phyloP scores from a whole-genome alignment of 2,329 filamentous ascomycete species.

The Phyllosticta capitalensis region DNA sequence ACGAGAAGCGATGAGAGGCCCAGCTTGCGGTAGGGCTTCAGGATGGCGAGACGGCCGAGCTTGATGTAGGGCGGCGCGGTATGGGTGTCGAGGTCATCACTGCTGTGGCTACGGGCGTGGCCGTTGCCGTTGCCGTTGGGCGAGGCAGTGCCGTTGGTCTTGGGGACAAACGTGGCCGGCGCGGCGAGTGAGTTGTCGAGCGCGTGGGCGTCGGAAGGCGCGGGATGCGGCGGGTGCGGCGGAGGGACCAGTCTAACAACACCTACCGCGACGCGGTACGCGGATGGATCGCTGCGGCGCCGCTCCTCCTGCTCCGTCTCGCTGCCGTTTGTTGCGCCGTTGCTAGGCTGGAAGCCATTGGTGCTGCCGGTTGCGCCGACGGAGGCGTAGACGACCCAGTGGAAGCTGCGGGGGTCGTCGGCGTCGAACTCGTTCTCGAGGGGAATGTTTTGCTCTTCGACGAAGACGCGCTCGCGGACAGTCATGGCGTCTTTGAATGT shows the following conservation, averaged over 20 bases:
- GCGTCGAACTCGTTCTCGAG: conserved; percentile 66
- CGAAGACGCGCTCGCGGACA: conserved; percentile 48
- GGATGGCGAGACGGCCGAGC: conserved; percentile 66
- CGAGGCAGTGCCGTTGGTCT: not conserved
- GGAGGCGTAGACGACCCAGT: conserved; percentile 78
- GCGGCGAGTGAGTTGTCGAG: conserved; percentile 15
- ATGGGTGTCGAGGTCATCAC: conserved; percentile 34
- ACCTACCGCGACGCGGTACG: conserved; percentile 51
- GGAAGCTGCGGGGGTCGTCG: conserved; percentile 70
- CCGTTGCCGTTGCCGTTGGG: conserved; percentile 16
- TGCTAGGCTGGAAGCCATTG: conserved; percentile 12
- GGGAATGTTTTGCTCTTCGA: conserved; percentile 47
- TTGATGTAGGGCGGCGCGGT: conserved; percentile 71
- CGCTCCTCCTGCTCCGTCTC: conserved; percentile 20
- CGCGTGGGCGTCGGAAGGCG: conserved; percentile 21
- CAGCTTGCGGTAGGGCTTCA: conserved; percentile 54
- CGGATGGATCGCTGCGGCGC: conserved; percentile 23
- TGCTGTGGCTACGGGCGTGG: no score
- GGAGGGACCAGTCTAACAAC: conserved; percentile 75
- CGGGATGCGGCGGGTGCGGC: conserved; percentile 59
- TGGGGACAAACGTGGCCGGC: not conserved
- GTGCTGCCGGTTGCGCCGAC: conserved; percentile 36
- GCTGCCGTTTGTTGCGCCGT: conserved; percentile 29
- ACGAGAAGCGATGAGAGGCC: conserved; percentile 59
- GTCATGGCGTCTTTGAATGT: conserved; percentile 46